A percentile compares a stretch with the other conserved stretches of the same genome.
Evolutionary conservation across 1,139 yeast species (phyloP).

Genomic region (Blastobotrys ciferrii): DNA sequence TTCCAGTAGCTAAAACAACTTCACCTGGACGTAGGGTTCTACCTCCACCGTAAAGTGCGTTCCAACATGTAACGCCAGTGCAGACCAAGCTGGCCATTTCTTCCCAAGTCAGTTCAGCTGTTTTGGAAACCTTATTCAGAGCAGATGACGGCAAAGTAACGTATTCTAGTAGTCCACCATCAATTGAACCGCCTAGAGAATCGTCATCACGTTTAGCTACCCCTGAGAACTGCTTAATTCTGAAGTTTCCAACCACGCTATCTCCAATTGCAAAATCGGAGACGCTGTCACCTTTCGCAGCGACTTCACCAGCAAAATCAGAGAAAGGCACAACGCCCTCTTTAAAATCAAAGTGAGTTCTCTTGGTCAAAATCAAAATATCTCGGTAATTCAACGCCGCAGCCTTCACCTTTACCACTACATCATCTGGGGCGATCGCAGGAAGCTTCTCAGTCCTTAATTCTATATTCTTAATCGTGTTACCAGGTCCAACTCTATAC

Average conservation of each 20-base stretch:
- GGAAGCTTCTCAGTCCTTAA: conserved; percentile 18
- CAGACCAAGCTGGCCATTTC: conserved; percentile 20
- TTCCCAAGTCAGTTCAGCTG: conserved; percentile 17
- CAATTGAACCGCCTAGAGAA: conserved; percentile 20
- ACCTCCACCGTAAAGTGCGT: conserved; percentile 19
- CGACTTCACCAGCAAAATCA: conserved; percentile 22
- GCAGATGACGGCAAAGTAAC: conserved; percentile 16
- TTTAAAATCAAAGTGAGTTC: conserved; percentile 16
- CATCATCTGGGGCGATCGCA: conserved; percentile 17
- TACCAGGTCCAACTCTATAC: conserved; percentile 14
- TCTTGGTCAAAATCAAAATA: conserved; percentile 19
- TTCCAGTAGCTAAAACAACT: conserved; percentile 21
- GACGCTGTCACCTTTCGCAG: conserved; percentile 18
- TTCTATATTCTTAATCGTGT: conserved; percentile 13
- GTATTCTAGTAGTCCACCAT: conserved; percentile 22
- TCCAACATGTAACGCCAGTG: conserved; percentile 25
- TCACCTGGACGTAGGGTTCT: conserved; percentile 21
- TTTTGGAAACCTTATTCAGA: conserved; percentile 15
- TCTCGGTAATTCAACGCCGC: conserved; percentile 26
- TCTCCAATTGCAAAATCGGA: conserved; percentile 17
- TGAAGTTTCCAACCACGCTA: conserved; percentile 20
- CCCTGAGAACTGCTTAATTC: conserved; percentile 8
- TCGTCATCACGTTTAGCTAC: conserved; percentile 10
- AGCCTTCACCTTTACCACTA: conserved; percentile 22
- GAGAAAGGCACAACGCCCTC: conserved; percentile 22